A percentile compares a stretch with the other conserved stretches of the same genome.
phyloP scores from a whole-genome alignment of 768 basidiomycete species.

The Suillus cothurnatus region DNA sequence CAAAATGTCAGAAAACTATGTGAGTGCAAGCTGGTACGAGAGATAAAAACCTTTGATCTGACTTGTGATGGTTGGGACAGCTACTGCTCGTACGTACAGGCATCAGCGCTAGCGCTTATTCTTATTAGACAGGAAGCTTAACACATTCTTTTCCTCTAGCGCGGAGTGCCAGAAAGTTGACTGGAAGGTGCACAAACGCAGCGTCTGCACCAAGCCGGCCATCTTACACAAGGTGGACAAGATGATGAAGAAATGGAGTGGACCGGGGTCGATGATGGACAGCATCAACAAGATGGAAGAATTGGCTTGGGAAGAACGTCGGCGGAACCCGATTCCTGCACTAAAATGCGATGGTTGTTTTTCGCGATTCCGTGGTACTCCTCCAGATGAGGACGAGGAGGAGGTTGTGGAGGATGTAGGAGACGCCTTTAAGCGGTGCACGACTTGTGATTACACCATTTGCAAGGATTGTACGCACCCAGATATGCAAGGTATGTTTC shows the following conservation, averaged over 20 bases:
- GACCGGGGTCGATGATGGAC: constrained; percentile 1
- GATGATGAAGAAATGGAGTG: constrained; percentile 16
- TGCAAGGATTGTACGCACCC: not conserved
- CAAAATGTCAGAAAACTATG: constrained; percentile 22
- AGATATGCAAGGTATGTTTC: not conserved
- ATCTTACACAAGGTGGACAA: constrained; percentile 18
- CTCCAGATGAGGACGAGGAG: constrained; percentile 9
- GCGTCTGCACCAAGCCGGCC: constrained; percentile 21
- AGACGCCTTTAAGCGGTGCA: not conserved
- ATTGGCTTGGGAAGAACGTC: not conserved
- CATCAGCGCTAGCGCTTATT: not conserved
- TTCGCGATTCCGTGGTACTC: not conserved
- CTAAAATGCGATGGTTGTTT: not conserved
- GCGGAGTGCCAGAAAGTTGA: constrained; percentile 21
- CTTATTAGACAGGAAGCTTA: too few relatives aligned
- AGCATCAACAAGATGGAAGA: not conserved
- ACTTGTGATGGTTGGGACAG: not conserved
- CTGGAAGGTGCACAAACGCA: constrained; percentile 26
- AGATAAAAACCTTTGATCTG: not conserved
- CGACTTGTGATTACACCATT: not conserved
- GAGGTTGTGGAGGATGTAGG: not conserved
- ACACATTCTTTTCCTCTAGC: constrained; percentile 2
- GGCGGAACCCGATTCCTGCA: not conserved
- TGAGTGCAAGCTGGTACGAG: constrained; percentile 8
- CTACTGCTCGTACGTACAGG: constrained; percentile 1